Base-by-base conservation (phyloP, 345 rosid species). In the Mangifera indica region DNA sequence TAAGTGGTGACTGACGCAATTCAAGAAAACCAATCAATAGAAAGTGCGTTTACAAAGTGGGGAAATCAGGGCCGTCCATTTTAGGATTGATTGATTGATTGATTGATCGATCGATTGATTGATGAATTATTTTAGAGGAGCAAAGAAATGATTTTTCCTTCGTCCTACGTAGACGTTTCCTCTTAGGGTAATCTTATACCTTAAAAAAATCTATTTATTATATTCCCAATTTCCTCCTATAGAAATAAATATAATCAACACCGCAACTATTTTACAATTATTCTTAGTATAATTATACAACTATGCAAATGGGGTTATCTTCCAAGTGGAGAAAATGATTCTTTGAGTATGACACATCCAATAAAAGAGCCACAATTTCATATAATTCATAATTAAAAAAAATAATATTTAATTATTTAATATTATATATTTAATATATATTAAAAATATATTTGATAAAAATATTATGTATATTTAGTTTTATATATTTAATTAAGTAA, bases 1-100 rank as follows among this genome's bases (percentile, higher is more conserved):
- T 79, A 79, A 71, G 40, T 22, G 20, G 72, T 75, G 57, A 69
- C 66, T 15, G 53, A 32, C 65, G 17, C 62, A 44, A 70, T 56
- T 63, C 20, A 48, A 54, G 34, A n/a, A 14, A 5, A 54, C 69
- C 37, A 49, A 60, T 67, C 65, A 73, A 53, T 37, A 7, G 10
- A 45, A 71, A 5, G 24, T 3, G 14, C 10, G 44, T 11, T 11
- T 2, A 63, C 40, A 25, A 52, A 14, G 22, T 51, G 25, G 44
- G 54, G 7, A 20, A 63, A 82, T 79, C 86, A 13, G 57, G 77
- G 53, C 83, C 87, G 84, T 83, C 67, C 80, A 69, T 71, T 54
- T 53, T 7, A 59, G 66, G 29, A 70, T 12, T 46, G 12, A 29
- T 48, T 60, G 25, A 6, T 12, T 9, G n/a, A 25, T 29, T 20